phyloP scores from a whole-genome alignment of 2,329 filamentous ascomycete species.

The Leptographium lundbergii region DNA sequence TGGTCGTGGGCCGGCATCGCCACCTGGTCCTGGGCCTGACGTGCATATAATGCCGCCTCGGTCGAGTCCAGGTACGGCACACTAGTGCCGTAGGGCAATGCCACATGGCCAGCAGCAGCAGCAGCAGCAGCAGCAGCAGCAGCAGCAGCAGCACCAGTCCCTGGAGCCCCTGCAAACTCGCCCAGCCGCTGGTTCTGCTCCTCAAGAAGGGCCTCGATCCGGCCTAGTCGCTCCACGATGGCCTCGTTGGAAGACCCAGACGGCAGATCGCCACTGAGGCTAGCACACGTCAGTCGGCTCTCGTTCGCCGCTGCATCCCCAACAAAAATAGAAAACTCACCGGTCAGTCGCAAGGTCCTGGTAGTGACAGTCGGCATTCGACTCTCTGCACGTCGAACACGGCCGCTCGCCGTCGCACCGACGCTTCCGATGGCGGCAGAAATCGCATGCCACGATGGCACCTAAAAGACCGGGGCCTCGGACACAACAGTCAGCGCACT shows the following conservation, averaged over 20 bases:
- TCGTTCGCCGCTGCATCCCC: background rate
- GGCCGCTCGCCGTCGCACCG: conserved; percentile 25
- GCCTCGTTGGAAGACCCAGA: conserved; percentile 14
- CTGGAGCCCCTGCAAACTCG: conserved; percentile 4
- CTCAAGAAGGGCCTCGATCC: conserved; percentile 22
- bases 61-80: background rate
- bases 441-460: conserved; percentile 27
- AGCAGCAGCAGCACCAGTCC: too few species aligned
- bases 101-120: background rate
- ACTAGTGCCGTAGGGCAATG: background rate
- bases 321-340: conserved; percentile 4
- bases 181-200: conserved; percentile 14
- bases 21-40: background rate
- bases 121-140: background rate
- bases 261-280: conserved; percentile 4
- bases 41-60: background rate
- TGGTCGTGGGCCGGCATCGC: conserved; percentile 13
- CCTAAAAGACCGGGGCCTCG: conserved; percentile 13
- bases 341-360: conserved; percentile 22
- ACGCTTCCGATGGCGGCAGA: conserved; percentile 25
- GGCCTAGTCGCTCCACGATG: conserved; percentile 23
- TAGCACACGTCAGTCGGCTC: background rate
- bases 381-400: conserved; percentile 25
- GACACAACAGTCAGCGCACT: background rate
- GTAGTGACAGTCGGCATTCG: conserved; percentile 26